Base-by-base conservation (phyloP, 306 rosid species). In the Potentilla sterilis region DNA sequence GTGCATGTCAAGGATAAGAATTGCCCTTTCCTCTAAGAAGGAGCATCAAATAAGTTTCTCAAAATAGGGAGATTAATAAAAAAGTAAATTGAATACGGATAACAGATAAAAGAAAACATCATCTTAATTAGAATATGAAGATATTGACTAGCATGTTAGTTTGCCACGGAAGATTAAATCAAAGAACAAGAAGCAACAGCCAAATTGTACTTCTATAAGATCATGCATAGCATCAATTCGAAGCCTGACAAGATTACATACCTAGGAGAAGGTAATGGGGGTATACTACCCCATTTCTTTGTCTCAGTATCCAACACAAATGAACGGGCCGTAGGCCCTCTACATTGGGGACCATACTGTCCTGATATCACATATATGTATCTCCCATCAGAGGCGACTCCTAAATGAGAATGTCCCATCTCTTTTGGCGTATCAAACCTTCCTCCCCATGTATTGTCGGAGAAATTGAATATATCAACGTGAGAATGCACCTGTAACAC, bases 381-480 rank as follows among this genome's bases (percentile, higher is more conserved):
- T 84, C 97, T 94, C 69, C 94, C 93, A 87, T 94, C 98, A 76
- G 88, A 85, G 41, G 89, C 87, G 54, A 90, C 85, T 67, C 98
- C 98, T 83, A 91, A 86, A 88, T 94, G 97, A 28, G 98, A 94
- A 83, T 91, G 69, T 61, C 83, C 98, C 98, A 94, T 90, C 47
- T 91, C 96, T 82, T 88, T 85, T 51, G 98, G 97, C 81, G 78
- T 88, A 72, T 86, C 78, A 83, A 94, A 82, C 72, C 71, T 81
- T 38, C 79, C 95, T 32, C 69, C 82, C 98, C 97, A 88, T 49
- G 69, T 83, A 78, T 88, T 86, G 78, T 64, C 77, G 24, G 73
- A 81, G 77, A 94, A 90, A 80, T 94, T 84, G 82, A 73, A 91
- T 37, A 91, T 77, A 83, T 91, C 96, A 57, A 94, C 90, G 57